These are phyloP conservation scores for Pterocarpus macrocarpus DNA, from an alignment of 306 rosid species.

Conservation along the genomic window DNA sequence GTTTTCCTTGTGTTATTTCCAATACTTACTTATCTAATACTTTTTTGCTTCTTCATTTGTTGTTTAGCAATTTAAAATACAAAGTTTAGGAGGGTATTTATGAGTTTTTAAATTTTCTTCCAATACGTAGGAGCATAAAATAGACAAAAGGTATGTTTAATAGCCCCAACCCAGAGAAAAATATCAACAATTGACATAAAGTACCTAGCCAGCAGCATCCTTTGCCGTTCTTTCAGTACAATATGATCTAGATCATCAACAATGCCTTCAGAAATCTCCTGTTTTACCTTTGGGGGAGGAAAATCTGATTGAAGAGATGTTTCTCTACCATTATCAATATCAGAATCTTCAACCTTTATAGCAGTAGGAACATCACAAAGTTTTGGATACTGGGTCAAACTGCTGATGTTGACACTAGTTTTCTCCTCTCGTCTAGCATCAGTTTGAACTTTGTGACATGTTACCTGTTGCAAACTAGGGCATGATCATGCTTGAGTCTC, in stretches of 20 bases:
- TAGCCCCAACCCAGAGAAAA: conserved; percentile 34
- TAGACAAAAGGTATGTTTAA: conserved; percentile 3
- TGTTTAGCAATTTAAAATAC: conserved; percentile 19
- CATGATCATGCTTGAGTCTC: conserved; percentile 46
- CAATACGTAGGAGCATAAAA: not conserved
- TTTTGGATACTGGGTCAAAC: conserved; percentile 36
- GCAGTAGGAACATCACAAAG: conserved; percentile 48
- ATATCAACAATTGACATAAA: conserved; percentile 36
- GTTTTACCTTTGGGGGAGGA: conserved; percentile 46
- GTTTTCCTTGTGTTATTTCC: too few relatives aligned
- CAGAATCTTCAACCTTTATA: conserved; percentile 56
- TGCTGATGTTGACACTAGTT: conserved; percentile 32
- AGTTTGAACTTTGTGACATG: conserved; percentile 26
- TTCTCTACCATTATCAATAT: conserved; percentile 48
- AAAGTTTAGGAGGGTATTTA: not conserved
- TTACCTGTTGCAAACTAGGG: conserved; percentile 54
- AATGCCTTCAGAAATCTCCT: conserved; percentile 55
- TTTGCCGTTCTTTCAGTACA: conserved; percentile 70
- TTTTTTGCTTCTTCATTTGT: not conserved
- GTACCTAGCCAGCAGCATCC: conserved; percentile 76
- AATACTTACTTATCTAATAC: not conserved
- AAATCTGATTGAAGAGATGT: conserved; percentile 47
- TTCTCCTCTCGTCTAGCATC: conserved; percentile 42
- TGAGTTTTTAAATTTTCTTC: not conserved
- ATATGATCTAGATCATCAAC: conserved; percentile 72